These are phyloP conservation scores for Naganishia albida DNA, from an alignment of 1,284 basidiomycete species.

Conservation along the genomic window DNA sequence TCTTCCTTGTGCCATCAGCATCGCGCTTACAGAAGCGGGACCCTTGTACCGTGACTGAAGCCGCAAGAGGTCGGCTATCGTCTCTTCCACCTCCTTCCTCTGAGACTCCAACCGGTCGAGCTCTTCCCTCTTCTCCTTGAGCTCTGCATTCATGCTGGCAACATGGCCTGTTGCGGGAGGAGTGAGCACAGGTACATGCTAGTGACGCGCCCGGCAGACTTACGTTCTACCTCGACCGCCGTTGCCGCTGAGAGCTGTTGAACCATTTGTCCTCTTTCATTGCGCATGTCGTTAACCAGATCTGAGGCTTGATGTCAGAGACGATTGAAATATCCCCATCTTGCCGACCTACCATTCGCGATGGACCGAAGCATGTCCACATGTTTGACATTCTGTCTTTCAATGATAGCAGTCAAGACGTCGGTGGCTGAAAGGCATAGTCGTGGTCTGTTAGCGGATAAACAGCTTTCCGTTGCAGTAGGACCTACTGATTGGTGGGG, in stretches of 20 bases:
- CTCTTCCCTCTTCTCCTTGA: constrained; percentile 17
- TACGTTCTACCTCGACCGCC: constrained; percentile 24
- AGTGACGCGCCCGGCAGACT: neutral
- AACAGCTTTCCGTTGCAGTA: neutral
- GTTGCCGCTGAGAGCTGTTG: constrained; percentile 18
- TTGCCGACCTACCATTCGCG: constrained; percentile 3
- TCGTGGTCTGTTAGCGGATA: too few species aligned
- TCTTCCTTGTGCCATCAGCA: neutral
- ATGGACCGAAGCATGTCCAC: constrained; percentile 16
- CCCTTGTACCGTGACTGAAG: constrained; percentile 27
- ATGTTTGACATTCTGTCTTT: constrained; percentile 21
- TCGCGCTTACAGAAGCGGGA: constrained; percentile 12
- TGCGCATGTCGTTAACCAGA: constrained; percentile 16
- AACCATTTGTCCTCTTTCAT: constrained; percentile 16
- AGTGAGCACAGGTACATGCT: neutral
- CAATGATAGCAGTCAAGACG: constrained; percentile 16
- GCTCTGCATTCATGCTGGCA: constrained; percentile 19
- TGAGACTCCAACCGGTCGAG: constrained; percentile 12
- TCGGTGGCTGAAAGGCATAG: constrained; percentile 2
- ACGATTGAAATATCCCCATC: neutral
- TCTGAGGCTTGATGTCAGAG: neutral
- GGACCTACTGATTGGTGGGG: constrained; percentile 11
- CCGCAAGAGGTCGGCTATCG: constrained; percentile 23
- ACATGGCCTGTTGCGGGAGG: constrained; percentile 9
- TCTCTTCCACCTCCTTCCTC: constrained; percentile 21